Evolutionary conservation across 1,284 basidiomycete species (phyloP), one percentile per base, ranked within the genome.

Genomic region (Filobasidium uniguttulatum): DNA sequence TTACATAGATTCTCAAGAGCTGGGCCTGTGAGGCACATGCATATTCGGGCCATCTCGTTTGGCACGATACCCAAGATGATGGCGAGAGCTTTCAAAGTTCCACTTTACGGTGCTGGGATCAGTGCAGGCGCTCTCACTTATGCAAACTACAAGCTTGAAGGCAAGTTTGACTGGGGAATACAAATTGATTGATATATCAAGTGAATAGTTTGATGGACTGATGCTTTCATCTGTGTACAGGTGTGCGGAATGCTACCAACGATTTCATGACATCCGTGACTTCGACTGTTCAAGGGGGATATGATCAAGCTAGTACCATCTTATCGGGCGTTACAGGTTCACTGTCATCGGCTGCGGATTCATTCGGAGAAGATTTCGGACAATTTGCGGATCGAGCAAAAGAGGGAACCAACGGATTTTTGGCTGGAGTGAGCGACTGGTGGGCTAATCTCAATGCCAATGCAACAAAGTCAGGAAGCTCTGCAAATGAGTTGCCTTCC

Each of bases 81-180:
- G 41, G 79, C 81, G 0, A 74, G 85, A 36, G 87, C 86, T 0
- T 87, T 91, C 62, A 74, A 82, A 46, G 79, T 91, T 1, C 87
- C 87, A 29, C 75, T 87, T 55, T 87, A 85, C 28, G 85, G 83
- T 12, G 82, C 80, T 20, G 85, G 85, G 0, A 77, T 88, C 20
- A 87, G 88, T 10, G 88, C 83, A 1, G 88, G 89, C n/a, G 82
- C 85, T 0, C 72, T 90, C 50, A 85, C 84, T 5, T 93, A 91
- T 67, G 88, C 86, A 15, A 89, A 89, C 64, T 91, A 89, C 73
- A 88, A 87, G 71, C 81, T 90, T 60, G 88, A 94, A 73, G 85
- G 88, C 86, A 55, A 57, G 78, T 68, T 5, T 12, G 23, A 10
- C 3, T 26, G 14, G 3, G 35, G n/a, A n/a, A n/a, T n/a, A n/a